phyloP scores from a whole-genome alignment of 1,284 basidiomycete genomes.

The Cryptococcus amylolentus region DNA sequence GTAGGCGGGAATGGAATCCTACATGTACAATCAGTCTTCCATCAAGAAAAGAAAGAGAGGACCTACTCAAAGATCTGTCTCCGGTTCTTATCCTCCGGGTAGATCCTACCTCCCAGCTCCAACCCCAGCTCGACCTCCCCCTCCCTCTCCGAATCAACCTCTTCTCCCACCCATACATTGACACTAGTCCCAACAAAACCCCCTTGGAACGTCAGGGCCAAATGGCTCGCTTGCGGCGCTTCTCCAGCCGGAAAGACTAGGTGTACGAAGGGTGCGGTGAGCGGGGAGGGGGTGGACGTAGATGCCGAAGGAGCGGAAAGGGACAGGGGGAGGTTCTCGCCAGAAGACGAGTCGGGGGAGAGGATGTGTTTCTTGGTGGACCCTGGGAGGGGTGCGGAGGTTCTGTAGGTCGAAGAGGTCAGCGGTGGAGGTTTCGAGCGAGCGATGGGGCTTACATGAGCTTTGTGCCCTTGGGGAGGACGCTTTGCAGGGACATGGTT shows the following conservation, averaged over 20 bases:
- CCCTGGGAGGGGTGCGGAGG: slow-evolving; percentile 25
- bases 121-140: slow-evolving; percentile 25
- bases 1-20: slow-evolving; percentile 17
- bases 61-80: slow-evolving; percentile 47
- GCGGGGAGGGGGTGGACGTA: slow-evolving; percentile 34
- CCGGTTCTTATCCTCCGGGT: slow-evolving; percentile 45
- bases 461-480: slow-evolving; percentile 11
- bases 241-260: too few species aligned
- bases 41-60: not conserved
- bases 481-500: slow-evolving; percentile 9
- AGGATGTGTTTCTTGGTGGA: slow-evolving; percentile 31
- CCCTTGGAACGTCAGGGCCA: slow-evolving; percentile 49
- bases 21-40: not conserved
- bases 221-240: slow-evolving; percentile 19
- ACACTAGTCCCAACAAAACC: slow-evolving; percentile 45
- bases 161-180: slow-evolving; percentile 33
- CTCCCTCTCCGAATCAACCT: slow-evolving; percentile 15
- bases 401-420: slow-evolving; percentile 10
- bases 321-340: slow-evolving; percentile 33
- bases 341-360: slow-evolving; percentile 9
- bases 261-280: slow-evolving; percentile 12
- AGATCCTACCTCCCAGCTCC: slow-evolving; percentile 38
- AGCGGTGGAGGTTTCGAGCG: not conserved
- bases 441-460: slow-evolving; percentile 18
- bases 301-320: slow-evolving; percentile 37